A percentile compares a stretch with the other conserved stretches of the same genome.
Evolutionary conservation across 2,329 filamentous ascomycete species (phyloP).

Genomic region (Elsinoe batatas): DNA sequence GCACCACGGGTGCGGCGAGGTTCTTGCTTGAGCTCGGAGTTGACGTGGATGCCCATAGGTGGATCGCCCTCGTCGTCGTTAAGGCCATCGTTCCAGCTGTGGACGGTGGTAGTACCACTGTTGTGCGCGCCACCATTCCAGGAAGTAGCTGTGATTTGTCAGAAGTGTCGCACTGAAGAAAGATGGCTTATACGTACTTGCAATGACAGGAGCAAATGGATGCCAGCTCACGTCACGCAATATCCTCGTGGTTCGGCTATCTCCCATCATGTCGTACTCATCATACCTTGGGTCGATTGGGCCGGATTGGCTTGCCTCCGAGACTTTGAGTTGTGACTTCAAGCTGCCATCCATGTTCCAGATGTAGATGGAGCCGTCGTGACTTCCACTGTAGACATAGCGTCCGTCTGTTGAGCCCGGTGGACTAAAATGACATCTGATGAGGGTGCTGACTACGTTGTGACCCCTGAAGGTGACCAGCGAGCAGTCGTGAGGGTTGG

Average conservation of each 20-base stretch:
- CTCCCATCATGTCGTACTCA: slow-evolving; percentile 40
- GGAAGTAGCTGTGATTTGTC: slow-evolving; percentile 52
- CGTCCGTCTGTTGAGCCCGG: slow-evolving; percentile 74
- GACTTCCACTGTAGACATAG: slow-evolving; percentile 87
- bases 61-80: slow-evolving; percentile 51
- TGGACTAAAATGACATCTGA: slow-evolving; percentile 91
- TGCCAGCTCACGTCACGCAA: slow-evolving; percentile 89
- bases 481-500: slow-evolving; percentile 78
- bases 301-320: neutral
- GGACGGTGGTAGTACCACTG: slow-evolving; percentile 65
- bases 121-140: slow-evolving; percentile 71
- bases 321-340: neutral
- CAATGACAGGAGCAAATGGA: slow-evolving; percentile 70
- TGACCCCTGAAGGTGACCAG: slow-evolving; percentile 91
- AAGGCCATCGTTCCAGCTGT: slow-evolving; percentile 61
- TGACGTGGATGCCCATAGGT: slow-evolving; percentile 48
- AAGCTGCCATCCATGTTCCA: slow-evolving; percentile 80
- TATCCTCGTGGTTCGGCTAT: slow-evolving; percentile 60
- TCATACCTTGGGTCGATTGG: slow-evolving; percentile 36
- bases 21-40: slow-evolving; percentile 46
- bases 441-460: slow-evolving; percentile 76
- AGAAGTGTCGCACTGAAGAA: neutral
- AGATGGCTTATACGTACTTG: slow-evolving; percentile 37
- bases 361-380: slow-evolving; percentile 80
- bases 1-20: slow-evolving; percentile 22